Evolutionary conservation across 164 flowering plant genomes (phyloP), one percentile per base, ranked within the genome.

Genomic region (Tinospora cordifolia): DNA sequence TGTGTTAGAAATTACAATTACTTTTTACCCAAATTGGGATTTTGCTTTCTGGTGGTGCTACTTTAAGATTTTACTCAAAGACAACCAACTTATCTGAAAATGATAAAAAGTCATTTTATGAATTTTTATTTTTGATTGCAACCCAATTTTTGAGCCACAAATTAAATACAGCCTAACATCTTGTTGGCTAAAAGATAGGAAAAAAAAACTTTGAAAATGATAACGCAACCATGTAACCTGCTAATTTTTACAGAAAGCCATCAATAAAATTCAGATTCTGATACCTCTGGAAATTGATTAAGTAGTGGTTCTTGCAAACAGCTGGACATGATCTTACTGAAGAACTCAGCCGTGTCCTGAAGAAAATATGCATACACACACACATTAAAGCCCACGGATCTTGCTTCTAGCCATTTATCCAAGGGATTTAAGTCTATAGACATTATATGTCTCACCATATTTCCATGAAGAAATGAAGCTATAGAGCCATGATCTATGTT

Each of bases 401-500:
- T 63, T 63, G 8, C 59, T 39, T 49, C 8, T 26, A 24, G 10
- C 26, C 36, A 46, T 27, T n/a, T 13, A 62, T 5, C 60, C 4
- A 34, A 30, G 7, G 14, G 62, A 22, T 27, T 67, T 70, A 27
- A 24, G 21, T 26, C 27, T 15, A 54, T 6, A 41, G 44, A 26
- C 36, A 9, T n/a, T 10, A n/a, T 7, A 67, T 40, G 57, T 1
- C 62, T 69, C 34, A 91, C 98, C 92, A 15, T 51, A 68, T 79
- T 81, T 46, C 87, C 82, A 59, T 44, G 74, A n/a, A 40, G 82
- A 47, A 80, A 68, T n/a, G 90, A 80, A 74, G 79, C 75, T 63
- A 87, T 65, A 66, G 82, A 77, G 63, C 78, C 81, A 7, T 62
- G 76, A 64, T 86, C 87, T 49, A 90, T 68, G 69, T 93, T 91